Evolutionary conservation across 106 monocot species (phyloP), one percentile per base, ranked within the genome.

Genomic region (Narthecium ossifragum): DNA sequence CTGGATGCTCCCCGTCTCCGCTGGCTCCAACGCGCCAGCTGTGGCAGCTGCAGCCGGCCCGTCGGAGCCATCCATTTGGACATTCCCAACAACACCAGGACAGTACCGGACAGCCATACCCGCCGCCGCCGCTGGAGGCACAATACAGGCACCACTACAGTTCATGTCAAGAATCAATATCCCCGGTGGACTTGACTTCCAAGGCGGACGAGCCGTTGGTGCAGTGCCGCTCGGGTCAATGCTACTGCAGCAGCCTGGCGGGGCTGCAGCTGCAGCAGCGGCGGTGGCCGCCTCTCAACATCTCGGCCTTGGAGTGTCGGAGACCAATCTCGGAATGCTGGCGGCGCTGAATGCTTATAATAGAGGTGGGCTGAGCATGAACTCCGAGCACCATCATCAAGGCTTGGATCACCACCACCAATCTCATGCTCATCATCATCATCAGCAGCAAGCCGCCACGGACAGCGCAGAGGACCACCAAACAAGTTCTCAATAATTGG

Each of bases 1-100:
- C 82, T 93, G 93, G 93, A 93, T 93, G 93, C 85, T 93, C 6
- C 93, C 93, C 15, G 82, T 85, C 26, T 64, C 76, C 8, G 60
- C 85, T 2, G 72, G 73, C 26, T 26, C 72, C 9, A 62, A 53
- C 31, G 36, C 57, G 1, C 73, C 77, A 4, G 29, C 81, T 0
- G 55, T 43, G 3, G 60, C 75, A 26, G 22, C 55, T 15, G 34
- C 70, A 27, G 64, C 66, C 2, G 62, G 61, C 23, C 39, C 71
- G 18, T 29, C 74, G 1, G 80, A 82, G 28, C 39, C 61, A 1
- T 34, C 84, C 3, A 47, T 89, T 29, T 93, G 93, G 93, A 74
- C 85, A 3, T 74, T 93, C 59, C 81, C 88, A 0, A 54, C 80
- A 0, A 63, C 67, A 1, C 5, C 86, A 0, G 80, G 66, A n/a